phyloP scores from a whole-genome alignment of 352 stramenopile species.

The Lagenidium sp. region DNA sequence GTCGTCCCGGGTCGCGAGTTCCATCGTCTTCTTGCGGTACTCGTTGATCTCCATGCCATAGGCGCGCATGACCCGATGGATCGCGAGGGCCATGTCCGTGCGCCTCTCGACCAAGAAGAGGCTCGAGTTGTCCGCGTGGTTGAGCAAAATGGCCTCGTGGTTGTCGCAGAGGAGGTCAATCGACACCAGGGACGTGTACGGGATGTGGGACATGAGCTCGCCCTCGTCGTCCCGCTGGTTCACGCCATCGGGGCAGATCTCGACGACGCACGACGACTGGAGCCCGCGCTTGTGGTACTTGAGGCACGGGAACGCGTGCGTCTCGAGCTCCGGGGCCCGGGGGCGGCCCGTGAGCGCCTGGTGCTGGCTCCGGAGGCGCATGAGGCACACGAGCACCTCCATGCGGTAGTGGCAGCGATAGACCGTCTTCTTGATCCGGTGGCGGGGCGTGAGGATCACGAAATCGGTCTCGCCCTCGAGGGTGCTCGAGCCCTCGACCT shows the following conservation, averaged over 20 bases:
- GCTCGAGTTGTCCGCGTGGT: constrained; percentile 79
- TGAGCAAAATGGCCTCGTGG: constrained; percentile 56
- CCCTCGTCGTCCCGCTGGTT: constrained; percentile 69
- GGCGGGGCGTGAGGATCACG: constrained; percentile 61
- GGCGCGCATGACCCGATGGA: constrained; percentile 58
- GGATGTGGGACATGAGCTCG: constrained; percentile 72
- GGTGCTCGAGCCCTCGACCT: constrained; percentile 49
- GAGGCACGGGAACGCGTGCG: constrained; percentile 33
- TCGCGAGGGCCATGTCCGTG: constrained; percentile 60
- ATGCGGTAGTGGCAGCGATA: constrained; percentile 77
- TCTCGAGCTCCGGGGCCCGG: constrained; percentile 36
- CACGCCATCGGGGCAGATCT: constrained; percentile 63
- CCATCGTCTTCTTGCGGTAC: constrained; percentile 76
- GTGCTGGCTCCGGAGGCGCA: constrained; percentile 61
- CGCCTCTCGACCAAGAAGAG: constrained; percentile 58
- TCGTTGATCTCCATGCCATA: constrained; percentile 81
- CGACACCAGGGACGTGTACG: constrained; percentile 75
- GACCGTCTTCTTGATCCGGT: constrained; percentile 75
- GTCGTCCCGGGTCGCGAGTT: constrained; percentile 41
- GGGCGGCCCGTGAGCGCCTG: constrained; percentile 20
- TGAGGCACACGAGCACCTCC: constrained; percentile 75
- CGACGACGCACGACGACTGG: constrained; percentile 54
- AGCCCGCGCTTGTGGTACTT: constrained; percentile 56
- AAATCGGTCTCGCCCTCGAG: constrained; percentile 74
- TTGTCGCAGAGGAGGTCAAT: constrained; percentile 78